Base-by-base conservation (phyloP, 164 flowering plant species). In the Nymphaea colorata region DNA sequence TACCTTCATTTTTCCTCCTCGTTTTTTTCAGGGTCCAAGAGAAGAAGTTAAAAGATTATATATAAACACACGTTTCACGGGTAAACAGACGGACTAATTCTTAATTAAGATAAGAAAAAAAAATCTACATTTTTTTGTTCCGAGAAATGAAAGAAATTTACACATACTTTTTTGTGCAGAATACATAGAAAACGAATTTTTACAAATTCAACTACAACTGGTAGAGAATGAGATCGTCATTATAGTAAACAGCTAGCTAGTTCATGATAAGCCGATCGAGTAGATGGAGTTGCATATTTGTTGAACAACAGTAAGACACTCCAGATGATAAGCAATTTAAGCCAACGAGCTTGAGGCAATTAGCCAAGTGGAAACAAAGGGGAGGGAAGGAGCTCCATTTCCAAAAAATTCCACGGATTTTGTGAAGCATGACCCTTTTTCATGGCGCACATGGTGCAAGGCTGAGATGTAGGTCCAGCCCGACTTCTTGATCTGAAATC, bases 391-490 rank as follows among this genome's bases (percentile, higher is more conserved):
- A 51, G 14, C 5, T 51, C 15, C 57, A 0, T 51, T 51, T 51
- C 3, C 57, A 5, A 15, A 3, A 5, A 15, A 3, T 15, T 8
- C 57, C 36, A 25, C 14, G 57, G 8, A 51, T 8, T 51, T 51
- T 8, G 57, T 51, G 57, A 51, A 15, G 14, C 57, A 51, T 51
- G 57, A 8, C 14, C 57, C 57, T 51, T 15, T 8, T 61, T 83
- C 80, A 89, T 0, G 90, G 83, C 47, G 81, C 86, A 47, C 91
- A 80, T 3, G 98, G 95, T 0, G 93, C 90, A 6, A 93, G 86
- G 74, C 97, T 83, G 15, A 93, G 87, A 76, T 93, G 98, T 81
- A 93, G 82, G 75, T 93, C 96, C 66, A 93, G 75, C 70, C 96
- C 93, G 68, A 81, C 71, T 3, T 74, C 70, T n/a, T 86, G 89